A percentile compares a stretch with the other conserved stretches of the same genome.
Evolutionary conservation across 2,329 filamentous ascomycete species (phyloP).

Genomic region (Trichoderma polysporum): DNA sequence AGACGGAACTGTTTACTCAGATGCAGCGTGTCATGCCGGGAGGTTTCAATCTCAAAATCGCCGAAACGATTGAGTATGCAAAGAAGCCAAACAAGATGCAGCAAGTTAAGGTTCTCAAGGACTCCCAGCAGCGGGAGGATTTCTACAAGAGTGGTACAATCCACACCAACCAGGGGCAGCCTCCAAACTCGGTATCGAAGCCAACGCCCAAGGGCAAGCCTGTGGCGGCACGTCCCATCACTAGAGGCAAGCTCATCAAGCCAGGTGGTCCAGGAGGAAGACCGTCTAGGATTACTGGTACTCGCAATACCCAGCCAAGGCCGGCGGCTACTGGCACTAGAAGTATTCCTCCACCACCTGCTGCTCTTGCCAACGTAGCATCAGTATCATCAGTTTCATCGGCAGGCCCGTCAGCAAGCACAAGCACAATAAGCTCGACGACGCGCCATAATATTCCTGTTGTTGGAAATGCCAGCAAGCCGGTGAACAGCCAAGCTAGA

Average conservation of each 20-base stretch:
- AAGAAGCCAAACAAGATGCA: conserved; percentile 97
- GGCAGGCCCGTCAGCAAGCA: conserved; percentile 23
- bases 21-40: conserved; percentile 78
- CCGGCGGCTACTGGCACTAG: conserved; percentile 38
- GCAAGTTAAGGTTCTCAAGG: conserved; percentile 84
- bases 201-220: conserved; percentile 87
- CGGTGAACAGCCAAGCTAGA: conserved; percentile 52
- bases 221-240: conserved; percentile 85
- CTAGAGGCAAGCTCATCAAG: conserved; percentile 86
- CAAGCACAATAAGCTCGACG: conserved; percentile 13
- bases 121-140: conserved; percentile 74
- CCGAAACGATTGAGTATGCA: conserved; percentile 86
- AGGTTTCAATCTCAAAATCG: conserved; percentile 78
- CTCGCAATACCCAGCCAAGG: conserved; percentile 45
- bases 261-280: conserved; percentile 82
- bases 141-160: conserved; percentile 92
- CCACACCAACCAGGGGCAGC: conserved; percentile 82
- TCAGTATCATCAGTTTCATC: conserved; percentile 27
- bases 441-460: conserved; percentile 23
- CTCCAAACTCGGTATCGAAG: conserved; percentile 75
- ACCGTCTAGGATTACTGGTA: conserved; percentile 67
- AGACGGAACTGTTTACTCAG: conserved; percentile 96
- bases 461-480: conserved; percentile 25
- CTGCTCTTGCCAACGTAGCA: conserved; percentile 31
- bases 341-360: conserved; percentile 37